phyloP scores from a whole-genome alignment of 2,329 filamentous ascomycete genomes.

The Aureobasidium sp. region DNA sequence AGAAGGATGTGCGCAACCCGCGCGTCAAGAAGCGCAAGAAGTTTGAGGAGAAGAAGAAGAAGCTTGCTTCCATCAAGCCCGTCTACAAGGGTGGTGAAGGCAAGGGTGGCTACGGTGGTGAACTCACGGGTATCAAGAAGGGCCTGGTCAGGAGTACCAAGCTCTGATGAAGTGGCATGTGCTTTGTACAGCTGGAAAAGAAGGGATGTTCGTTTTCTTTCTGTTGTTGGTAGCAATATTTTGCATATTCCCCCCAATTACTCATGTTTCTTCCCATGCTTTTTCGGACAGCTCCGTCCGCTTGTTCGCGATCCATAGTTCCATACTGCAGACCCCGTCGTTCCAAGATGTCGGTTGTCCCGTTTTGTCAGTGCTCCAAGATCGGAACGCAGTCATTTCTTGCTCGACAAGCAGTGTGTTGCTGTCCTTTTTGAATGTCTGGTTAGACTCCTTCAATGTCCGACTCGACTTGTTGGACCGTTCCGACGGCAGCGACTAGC shows the following conservation, averaged over 20 bases:
- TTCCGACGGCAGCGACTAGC: background rate
- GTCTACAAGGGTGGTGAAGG: constrained; percentile 82
- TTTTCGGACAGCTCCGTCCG: background rate
- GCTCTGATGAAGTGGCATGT: constrained; percentile 38
- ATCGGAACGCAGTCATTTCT: background rate
- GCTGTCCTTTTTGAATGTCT: background rate
- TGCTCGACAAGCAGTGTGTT: background rate
- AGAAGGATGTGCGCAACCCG: constrained; percentile 92
- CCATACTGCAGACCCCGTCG: background rate
- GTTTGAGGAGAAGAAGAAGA: constrained; percentile 97
- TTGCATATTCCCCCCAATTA: background rate
- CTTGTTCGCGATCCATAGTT: background rate
- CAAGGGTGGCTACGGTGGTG: constrained; percentile 80
- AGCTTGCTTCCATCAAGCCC: constrained; percentile 77
- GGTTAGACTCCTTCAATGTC: background rate
- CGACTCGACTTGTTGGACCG: no score
- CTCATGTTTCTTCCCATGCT: background rate
- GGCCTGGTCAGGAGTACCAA: constrained; percentile 89
- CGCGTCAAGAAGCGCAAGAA: constrained; percentile 97
- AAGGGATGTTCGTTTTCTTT: background rate
- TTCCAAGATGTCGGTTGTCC: background rate
- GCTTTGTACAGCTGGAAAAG: no score
- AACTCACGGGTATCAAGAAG: constrained; percentile 91
- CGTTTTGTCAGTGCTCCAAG: background rate
- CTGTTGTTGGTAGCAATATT: background rate